These are phyloP conservation scores for Penicillium hordei DNA, from an alignment of 2,329 filamentous ascomycete genomes.

Conservation along the genomic window DNA sequence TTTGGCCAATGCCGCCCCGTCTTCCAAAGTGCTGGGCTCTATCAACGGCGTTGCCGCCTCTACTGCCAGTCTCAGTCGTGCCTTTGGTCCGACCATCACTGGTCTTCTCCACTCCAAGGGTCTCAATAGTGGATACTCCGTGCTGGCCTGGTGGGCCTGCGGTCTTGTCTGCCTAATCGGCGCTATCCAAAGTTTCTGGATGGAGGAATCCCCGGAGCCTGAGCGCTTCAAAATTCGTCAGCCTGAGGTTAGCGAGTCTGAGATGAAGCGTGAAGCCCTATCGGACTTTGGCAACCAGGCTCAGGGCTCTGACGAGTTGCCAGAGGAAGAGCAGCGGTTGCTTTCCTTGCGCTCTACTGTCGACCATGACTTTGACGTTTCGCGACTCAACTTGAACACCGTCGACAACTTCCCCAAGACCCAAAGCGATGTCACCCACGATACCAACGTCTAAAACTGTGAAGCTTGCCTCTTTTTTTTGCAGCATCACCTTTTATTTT, in stretches of 20 bases:
- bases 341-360: constrained; percentile 40
- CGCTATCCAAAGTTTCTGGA: constrained; percentile 70
- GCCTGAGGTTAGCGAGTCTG: constrained; percentile 29
- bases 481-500: constrained; percentile 2
- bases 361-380: constrained; percentile 33
- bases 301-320: constrained; percentile 23
- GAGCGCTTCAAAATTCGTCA: constrained; percentile 37
- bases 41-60: constrained; percentile 93
- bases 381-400: constrained; percentile 26
- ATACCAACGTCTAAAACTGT: constrained; percentile 10
- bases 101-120: constrained; percentile 82
- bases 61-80: constrained; percentile 82
- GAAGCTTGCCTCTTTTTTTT: background rate
- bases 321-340: constrained; percentile 38
- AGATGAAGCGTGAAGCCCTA: constrained; percentile 27
- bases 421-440: constrained; percentile 10
- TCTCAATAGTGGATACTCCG: constrained; percentile 76
- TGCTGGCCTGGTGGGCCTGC: constrained; percentile 90
- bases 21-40: constrained; percentile 78
- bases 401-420: constrained; percentile 13
- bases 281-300: constrained; percentile 24
- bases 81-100: constrained; percentile 84
- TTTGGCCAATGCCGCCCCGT: constrained; percentile 82
- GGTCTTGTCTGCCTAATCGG: constrained; percentile 73
- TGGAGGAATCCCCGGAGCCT: constrained; percentile 62